Percentiles rank a stretch among this genome's conserved stretches.
phyloP scores from a whole-genome alignment of 495 filamentous ascomycete species.

The Talaromyces proteolyticus region DNA sequence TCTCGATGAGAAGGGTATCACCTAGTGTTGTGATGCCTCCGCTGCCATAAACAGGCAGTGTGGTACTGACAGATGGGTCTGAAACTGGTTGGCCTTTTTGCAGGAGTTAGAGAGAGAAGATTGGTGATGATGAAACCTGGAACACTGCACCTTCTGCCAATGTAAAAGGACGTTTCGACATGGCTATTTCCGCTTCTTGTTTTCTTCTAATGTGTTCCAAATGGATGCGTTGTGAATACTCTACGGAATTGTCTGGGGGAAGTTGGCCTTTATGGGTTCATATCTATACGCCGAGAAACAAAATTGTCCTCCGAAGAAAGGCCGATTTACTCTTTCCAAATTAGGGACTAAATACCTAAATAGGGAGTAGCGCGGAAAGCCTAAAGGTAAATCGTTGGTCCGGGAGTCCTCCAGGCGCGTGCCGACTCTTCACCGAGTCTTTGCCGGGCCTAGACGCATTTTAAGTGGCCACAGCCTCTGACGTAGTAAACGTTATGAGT shows the following conservation, averaged over 20 bases:
- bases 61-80: slow-evolving; percentile 20
- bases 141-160: slow-evolving; percentile 16
- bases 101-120: neutral
- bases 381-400: neutral
- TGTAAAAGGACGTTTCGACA: slow-evolving; percentile 14
- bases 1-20: slow-evolving; percentile 34
- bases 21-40: slow-evolving; percentile 19
- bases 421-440: neutral
- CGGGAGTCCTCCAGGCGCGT: neutral
- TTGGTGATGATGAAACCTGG: neutral
- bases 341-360: neutral
- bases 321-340: neutral
- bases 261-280: no score
- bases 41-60: slow-evolving; percentile 20
- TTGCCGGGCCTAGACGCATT: no score
- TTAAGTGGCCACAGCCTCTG: no score
- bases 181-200: neutral
- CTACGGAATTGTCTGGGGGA: no score
- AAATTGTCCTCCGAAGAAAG: no score
- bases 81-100: slow-evolving; percentile 19
- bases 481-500: no score
- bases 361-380: neutral
- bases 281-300: no score
- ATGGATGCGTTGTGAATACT: neutral
- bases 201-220: neutral